Evolutionary conservation across 345 rosid genomes (phyloP), one percentile per base, ranked within the genome.

Genomic region (Eucalyptus erythrocorys): DNA sequence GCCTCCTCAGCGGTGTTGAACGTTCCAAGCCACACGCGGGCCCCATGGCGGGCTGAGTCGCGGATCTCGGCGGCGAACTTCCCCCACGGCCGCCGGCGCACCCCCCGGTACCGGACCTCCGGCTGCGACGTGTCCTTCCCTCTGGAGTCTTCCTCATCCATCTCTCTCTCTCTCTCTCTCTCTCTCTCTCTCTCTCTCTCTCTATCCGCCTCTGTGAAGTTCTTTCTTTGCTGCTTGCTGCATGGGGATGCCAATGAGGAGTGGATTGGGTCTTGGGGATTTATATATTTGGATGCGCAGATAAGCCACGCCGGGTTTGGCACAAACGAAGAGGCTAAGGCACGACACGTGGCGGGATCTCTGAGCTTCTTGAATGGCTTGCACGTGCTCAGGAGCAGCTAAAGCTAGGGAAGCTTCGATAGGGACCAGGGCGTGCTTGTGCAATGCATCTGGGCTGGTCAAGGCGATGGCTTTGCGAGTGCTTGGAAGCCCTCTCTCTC

Each of bases 61-160:
- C 98, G 94, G 87, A 97, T 97, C 96, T 97, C 99, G 3, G 98
- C 98, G 1, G 99, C 99, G 17, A 92, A 97, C 91, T 96, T 97
- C 12, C 98, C 99, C 99, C 99, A 97, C 1, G 99, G 99, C 90
- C 99, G 91, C 89, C 91, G 90, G 30, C 99, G 68, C n/a, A 97
- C 97, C 16, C 99, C 99, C 1, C 99, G 91, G 91, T 95, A 96
- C 88, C 89, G 90, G 34, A 90, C 93, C 86, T 92, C 95, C 19
- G 40, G 76, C 59, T 88, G 27, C 22, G 42, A 40, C 30, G 53
- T 1, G 16, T 61, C 34, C 17, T 47, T 88, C 64, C 30, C 48
- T 40, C 7, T 88, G 5, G 85, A 21, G 30, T 91, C 90, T 9
- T 82, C 91, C 12, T 85, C 92, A 42, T 94, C 92, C 93, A 93